Conservation (phyloP, 2,329 filamentous ascomycete genomes). For the Akanthomyces uredinophilus region DNA sequence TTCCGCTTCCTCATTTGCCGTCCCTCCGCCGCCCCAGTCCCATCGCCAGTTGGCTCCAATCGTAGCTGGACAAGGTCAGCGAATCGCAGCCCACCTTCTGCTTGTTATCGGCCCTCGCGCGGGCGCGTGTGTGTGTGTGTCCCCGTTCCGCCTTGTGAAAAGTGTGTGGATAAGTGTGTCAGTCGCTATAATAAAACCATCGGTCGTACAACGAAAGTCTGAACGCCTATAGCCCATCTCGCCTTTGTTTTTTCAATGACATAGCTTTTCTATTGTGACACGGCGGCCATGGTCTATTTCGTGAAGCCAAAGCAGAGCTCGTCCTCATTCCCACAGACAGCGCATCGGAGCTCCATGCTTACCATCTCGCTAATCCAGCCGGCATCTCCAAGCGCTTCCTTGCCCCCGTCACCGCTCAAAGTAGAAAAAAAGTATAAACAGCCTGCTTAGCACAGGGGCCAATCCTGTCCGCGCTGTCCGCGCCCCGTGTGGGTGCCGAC, state of each 20-base stretch:
- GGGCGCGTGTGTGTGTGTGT: neutral
- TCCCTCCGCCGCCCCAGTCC: neutral
- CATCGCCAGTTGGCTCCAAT: neutral
- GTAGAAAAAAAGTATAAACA: neutral
- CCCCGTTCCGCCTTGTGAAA: too few species aligned
- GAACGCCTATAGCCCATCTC: neutral
- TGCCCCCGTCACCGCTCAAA: neutral
- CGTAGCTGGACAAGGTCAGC: neutral
- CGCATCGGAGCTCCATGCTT: too few species aligned
- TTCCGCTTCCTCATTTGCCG: neutral
- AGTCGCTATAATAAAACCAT: neutral
- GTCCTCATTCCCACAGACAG: too few species aligned
- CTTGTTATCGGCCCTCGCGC: constrained; percentile 5
- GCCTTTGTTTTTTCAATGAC: neutral
- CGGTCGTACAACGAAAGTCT: neutral
- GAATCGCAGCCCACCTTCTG: neutral
- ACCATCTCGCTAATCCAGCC: neutral
- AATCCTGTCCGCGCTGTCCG: neutral
- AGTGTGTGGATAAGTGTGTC: neutral
- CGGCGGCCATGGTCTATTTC: neutral
- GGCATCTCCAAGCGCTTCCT: neutral
- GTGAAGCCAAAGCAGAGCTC: neutral
- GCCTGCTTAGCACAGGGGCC: neutral
- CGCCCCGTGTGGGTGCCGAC: neutral
- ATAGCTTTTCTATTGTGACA: neutral